A percentile compares a stretch with the other conserved stretches of the same genome.
These are phyloP conservation scores for Mucor circinelloides DNA, from an alignment of 371 early-diverging fungal species.

Conservation along the genomic window DNA sequence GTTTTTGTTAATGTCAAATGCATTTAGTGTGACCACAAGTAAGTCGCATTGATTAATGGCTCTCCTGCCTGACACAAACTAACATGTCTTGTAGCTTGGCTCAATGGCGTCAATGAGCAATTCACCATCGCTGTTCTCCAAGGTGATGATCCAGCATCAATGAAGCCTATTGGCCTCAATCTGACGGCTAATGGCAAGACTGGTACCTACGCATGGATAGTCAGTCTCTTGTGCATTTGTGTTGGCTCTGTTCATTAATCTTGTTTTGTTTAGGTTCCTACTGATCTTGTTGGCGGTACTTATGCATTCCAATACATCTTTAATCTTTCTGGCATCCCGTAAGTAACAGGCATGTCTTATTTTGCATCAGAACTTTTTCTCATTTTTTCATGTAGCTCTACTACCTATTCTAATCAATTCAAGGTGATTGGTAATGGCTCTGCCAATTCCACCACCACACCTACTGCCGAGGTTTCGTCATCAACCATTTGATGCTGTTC, in stretches of 20 bases:
- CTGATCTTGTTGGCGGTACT: neutral
- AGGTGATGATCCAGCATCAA: neutral
- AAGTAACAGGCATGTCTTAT: neutral
- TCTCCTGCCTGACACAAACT: neutral
- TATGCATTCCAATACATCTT: neutral
- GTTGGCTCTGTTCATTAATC: neutral
- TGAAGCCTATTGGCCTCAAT: neutral
- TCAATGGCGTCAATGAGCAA: neutral
- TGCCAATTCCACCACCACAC: neutral
- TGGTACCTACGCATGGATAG: neutral
- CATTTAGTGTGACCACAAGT: neutral
- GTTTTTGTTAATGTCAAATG: neutral
- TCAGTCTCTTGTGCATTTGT: neutral
- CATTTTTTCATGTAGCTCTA: neutral
- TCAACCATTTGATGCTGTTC: neutral
- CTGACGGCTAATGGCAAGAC: neutral
- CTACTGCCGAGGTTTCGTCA: neutral
- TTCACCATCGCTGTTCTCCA: neutral
- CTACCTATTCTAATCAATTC: neutral
- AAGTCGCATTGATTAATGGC: neutral
- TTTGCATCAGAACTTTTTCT: neutral
- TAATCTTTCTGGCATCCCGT: neutral
- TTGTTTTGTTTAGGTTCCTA: neutral
- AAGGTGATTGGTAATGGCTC: neutral
- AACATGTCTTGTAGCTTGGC: neutral